Evolutionary conservation across 768 basidiomycete species (phyloP), one percentile per base, ranked within the genome.

Genomic region (Serendipita sp.): DNA sequence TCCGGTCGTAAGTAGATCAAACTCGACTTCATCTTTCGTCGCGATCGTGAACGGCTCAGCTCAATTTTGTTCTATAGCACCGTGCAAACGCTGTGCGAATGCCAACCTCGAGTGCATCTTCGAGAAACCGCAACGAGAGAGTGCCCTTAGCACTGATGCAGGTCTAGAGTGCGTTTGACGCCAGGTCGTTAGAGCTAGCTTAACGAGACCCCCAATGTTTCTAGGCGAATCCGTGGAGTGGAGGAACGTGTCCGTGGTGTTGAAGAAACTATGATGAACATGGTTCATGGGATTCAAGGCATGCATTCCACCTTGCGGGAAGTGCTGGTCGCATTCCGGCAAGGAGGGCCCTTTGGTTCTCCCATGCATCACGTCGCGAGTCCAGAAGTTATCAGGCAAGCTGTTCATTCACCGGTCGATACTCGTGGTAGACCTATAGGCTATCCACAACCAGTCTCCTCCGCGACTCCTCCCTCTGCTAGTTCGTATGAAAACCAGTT

Each of bases 1-100:
- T 56, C 52, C 18, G 45, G 54, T 60, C n/a, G 41, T 41, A 41
- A 41, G 41, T 41, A 13, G 5, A 41, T 41, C 5, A 13, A 41
- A 41, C 18, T 15, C 34, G 15, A 5, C 44, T 64, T 23, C n/a
- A 23, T 5, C 16, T 23, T 16, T 32, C 41, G 32, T 3, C 18
- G 63, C 34, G 74, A 92, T 91, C 1, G 94, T 92, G 15, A 94
- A 96, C 73, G 92, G 41, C 41, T 41, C 41, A 41, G 41, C 41
- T 41, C 41, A 41, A 90, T 23, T 52, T 32, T 52, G 18, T 23
- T 52, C 48, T n/a, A 18, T 16, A 52, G 48, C 94, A 30, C 94
- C 94, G n/a, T 97, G 94, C 75, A 85, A 88, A 70, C 84, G 94
- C 48, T 97, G 94, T 75, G 81, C 89, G 36, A 88, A 91, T 70